Percentiles rank a stretch among this genome's conserved stretches.
These are phyloP conservation scores for Vigna hirtella DNA, from an alignment of 306 rosid genomes.

Conservation along the genomic window DNA sequence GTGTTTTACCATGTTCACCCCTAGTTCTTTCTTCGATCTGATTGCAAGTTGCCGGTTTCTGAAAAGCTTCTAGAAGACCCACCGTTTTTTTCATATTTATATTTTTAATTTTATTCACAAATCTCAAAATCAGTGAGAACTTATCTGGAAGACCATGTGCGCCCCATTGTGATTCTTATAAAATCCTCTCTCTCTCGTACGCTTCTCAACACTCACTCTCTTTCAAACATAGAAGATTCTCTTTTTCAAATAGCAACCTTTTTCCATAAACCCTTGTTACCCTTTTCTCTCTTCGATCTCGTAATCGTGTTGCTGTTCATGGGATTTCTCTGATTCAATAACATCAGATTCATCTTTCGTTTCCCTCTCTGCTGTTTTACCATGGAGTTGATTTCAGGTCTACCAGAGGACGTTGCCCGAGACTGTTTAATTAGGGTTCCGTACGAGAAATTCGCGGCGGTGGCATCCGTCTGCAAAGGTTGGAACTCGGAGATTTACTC, in stretches of 20 bases:
- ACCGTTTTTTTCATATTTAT: not conserved
- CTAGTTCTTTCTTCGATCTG: not conserved
- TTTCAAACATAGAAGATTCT: not conserved
- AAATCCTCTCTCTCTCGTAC: not conserved
- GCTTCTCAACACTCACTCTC: conserved; percentile 14
- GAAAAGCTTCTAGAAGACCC: conserved; percentile 48
- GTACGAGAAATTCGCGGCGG: conserved; percentile 48
- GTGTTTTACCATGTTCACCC: not conserved
- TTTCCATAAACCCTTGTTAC: not conserved
- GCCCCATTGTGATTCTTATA: not conserved
- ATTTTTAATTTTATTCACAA: not conserved
- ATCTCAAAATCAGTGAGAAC: not conserved
- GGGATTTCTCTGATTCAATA: not conserved
- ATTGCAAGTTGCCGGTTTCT: conserved; percentile 28
- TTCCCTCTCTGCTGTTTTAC: not conserved
- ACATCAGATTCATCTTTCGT: not conserved
- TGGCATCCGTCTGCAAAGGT: conserved; percentile 55
- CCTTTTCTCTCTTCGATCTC: not conserved
- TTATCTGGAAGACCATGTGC: conserved; percentile 43
- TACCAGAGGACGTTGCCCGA: conserved; percentile 71
- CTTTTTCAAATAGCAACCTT: not conserved
- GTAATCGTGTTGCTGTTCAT: not conserved
- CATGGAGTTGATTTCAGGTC: conserved; percentile 74
- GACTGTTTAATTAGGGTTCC: conserved; percentile 64
- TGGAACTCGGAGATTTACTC: conserved; percentile 65